Evolutionary conservation across 306 rosid genomes (phyloP).

Genomic region (Prunus mume): DNA sequence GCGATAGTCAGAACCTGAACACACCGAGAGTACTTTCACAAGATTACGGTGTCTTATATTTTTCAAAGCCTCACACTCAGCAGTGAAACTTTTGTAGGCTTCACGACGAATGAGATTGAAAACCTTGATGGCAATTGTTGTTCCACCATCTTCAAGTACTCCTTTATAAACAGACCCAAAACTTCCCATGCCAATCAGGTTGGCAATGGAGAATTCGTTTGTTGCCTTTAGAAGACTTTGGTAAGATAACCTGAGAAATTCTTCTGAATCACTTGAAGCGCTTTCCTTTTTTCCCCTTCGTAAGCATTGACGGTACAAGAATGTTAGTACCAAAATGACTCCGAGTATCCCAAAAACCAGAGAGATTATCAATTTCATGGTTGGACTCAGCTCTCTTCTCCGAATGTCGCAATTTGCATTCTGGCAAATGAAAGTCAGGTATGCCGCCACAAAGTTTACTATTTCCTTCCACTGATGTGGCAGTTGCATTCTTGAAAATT

Average conservation of each 20-base stretch:
- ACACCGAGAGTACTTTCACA: slow-evolving; percentile 33
- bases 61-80: slow-evolving; percentile 35
- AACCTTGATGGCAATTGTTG: slow-evolving; percentile 35
- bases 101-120: slow-evolving; percentile 33
- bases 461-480: background rate
- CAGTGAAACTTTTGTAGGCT: slow-evolving; percentile 40
- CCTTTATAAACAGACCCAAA: slow-evolving; percentile 40
- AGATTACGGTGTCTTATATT: slow-evolving; percentile 40
- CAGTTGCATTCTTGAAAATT: background rate
- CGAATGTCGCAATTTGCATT: background rate
- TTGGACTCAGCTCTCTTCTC: background rate
- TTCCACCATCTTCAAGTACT: slow-evolving; percentile 9
- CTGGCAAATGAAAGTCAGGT: background rate
- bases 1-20: slow-evolving; percentile 12
- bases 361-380: background rate
- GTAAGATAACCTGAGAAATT: background rate
- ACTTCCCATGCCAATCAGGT: slow-evolving; percentile 31
- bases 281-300: background rate
- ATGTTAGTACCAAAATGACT: background rate
- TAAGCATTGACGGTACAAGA: background rate
- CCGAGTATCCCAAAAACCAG: background rate
- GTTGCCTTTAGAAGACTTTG: background rate
- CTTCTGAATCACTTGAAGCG: background rate
- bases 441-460: background rate
- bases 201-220: slow-evolving; percentile 15